Conservation (phyloP, 768 basidiomycete species). For the Mycena latifolia region DNA sequence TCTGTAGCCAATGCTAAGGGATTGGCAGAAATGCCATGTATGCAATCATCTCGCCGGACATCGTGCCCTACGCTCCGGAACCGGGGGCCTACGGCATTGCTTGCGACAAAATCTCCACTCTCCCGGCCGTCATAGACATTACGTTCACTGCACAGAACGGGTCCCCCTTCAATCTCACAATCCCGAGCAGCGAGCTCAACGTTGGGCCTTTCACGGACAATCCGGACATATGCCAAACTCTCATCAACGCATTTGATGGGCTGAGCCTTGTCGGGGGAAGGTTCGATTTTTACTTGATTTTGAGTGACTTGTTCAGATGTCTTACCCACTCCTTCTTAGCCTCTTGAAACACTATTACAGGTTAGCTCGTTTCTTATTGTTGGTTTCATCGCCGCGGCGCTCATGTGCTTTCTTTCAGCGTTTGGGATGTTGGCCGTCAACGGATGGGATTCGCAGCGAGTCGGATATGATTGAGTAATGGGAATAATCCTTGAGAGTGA, state of each 20-base stretch:
- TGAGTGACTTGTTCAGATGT: too few relatives aligned
- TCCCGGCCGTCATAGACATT: conserved; percentile 66
- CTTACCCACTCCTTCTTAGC: too few relatives aligned
- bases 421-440: conserved; percentile 65
- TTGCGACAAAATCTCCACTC: conserved; percentile 57
- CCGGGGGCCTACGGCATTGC: conserved; percentile 70
- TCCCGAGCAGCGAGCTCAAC: conserved; percentile 68
- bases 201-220: conserved; percentile 69
- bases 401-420: conserved; percentile 43
- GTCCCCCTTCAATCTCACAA: conserved; percentile 64
- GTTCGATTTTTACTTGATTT: too few relatives aligned
- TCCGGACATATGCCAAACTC: conserved; percentile 63
- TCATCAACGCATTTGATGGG: conserved; percentile 69
- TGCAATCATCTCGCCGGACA: conserved; percentile 68
- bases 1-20: conserved; percentile 14
- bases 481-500: too few relatives aligned
- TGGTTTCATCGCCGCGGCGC: background rate
- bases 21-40: conserved; percentile 63
- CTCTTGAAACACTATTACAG: conserved; percentile 69
- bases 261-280: conserved; percentile 64
- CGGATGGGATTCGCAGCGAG: conserved; percentile 65
- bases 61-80: conserved; percentile 63
- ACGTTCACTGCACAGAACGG: conserved; percentile 63
- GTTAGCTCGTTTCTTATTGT: conserved; percentile 7
- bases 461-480: too few relatives aligned